phyloP scores from a whole-genome alignment of 305 asterid species.

The Fraxinus albicans region DNA sequence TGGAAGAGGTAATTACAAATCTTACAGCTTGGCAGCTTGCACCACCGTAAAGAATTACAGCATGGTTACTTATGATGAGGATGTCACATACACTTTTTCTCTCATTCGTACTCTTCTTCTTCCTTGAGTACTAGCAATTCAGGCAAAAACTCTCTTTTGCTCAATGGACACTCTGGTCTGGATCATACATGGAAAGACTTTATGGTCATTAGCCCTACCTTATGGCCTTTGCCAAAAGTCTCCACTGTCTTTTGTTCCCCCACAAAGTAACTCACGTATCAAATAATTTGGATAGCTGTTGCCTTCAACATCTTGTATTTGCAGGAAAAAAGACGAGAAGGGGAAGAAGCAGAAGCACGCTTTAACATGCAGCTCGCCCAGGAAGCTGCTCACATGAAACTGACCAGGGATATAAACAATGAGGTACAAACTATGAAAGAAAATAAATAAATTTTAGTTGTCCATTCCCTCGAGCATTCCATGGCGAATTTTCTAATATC shows the following conservation, averaged over 20 bases:
- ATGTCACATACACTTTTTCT: background rate
- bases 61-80: background rate
- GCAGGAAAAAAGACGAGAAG: slow-evolving; percentile 77
- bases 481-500: background rate
- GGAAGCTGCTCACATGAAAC: slow-evolving; percentile 67
- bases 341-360: slow-evolving; percentile 78
- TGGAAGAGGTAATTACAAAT: slow-evolving; percentile 66
- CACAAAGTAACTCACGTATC: background rate
- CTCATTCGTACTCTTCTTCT: background rate
- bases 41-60: background rate
- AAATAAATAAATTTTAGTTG: background rate
- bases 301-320: slow-evolving; percentile 20
- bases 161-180: background rate
- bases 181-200: background rate
- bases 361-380: slow-evolving; percentile 51
- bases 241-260: background rate
- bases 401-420: slow-evolving; percentile 64
- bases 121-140: background rate
- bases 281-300: slow-evolving; percentile 15
- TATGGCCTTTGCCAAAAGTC: background rate
- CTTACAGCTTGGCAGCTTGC: background rate
- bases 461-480: background rate
- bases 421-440: slow-evolving; percentile 49
- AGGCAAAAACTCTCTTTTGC: background rate
- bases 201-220: background rate